phyloP scores from a whole-genome alignment of 306 rosid genomes.

The Cucumis hystrix region DNA sequence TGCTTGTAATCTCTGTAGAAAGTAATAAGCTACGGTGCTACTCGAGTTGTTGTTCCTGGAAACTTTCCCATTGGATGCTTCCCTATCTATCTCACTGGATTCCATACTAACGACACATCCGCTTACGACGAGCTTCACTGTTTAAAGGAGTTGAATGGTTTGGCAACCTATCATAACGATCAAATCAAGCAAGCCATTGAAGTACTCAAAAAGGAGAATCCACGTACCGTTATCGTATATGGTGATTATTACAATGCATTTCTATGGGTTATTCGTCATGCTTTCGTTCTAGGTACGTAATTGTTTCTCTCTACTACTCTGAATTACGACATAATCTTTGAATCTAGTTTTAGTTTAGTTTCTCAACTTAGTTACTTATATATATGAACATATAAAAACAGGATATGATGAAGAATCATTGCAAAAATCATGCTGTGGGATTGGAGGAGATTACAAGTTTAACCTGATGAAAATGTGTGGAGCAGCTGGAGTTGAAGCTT shows the following conservation, averaged over 20 bases:
- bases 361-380: too few relatives aligned
- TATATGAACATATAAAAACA: too few relatives aligned
- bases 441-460: too few relatives aligned
- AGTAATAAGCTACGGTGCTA: slow-evolving; percentile 7
- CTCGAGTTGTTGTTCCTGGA: slow-evolving; percentile 10
- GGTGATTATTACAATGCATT: background rate
- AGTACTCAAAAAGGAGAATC: background rate
- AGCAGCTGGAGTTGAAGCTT: too few relatives aligned
- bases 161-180: slow-evolving; percentile 8
- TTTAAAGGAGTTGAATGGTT: background rate
- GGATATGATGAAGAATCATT: too few relatives aligned
- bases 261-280: background rate
- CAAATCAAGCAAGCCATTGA: background rate
- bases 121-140: slow-evolving; percentile 4
- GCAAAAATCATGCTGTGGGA: too few relatives aligned
- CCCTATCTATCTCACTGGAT: slow-evolving; percentile 1
- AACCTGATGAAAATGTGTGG: too few relatives aligned
- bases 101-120: background rate
- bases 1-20: background rate
- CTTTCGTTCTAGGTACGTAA: background rate
- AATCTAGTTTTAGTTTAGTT: too few relatives aligned
- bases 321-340: too few relatives aligned
- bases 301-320: too few relatives aligned
- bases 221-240: background rate
- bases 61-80: slow-evolving; percentile 12